A percentile compares a stretch with the other conserved stretches of the same genome.
These are phyloP conservation scores for Pseudocercospora vitis DNA, from an alignment of 2,329 filamentous ascomycete species.

Conservation along the genomic window DNA sequence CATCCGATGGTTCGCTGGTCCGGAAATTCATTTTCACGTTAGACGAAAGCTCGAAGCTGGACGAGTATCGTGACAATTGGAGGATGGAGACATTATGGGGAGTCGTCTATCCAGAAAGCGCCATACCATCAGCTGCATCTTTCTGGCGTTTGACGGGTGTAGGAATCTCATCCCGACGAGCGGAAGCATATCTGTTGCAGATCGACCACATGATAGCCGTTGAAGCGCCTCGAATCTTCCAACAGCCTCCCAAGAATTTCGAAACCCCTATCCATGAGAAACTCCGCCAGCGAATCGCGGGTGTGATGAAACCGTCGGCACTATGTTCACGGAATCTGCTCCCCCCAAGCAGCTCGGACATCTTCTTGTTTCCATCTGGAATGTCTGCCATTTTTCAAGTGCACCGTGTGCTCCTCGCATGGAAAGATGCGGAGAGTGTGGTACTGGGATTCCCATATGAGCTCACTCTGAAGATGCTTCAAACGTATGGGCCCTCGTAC, in stretches of 20 bases:
- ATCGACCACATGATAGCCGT: neutral
- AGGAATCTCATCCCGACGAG: slow-evolving; percentile 7
- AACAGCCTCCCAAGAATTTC: neutral
- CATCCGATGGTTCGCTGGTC: no score
- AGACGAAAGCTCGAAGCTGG: no score
- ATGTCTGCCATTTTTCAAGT: slow-evolving; percentile 92
- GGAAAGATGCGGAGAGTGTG: slow-evolving; percentile 71
- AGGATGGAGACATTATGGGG: no score
- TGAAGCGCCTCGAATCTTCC: no score
- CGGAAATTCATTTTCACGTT: no score
- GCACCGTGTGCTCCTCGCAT: slow-evolving; percentile 69
- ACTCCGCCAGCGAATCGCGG: slow-evolving; percentile 5
- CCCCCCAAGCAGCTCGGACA: slow-evolving; percentile 66
- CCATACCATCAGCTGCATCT: neutral
- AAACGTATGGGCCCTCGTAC: slow-evolving; percentile 87
- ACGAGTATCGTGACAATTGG: no score
- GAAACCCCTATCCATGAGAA: neutral
- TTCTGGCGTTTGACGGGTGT: slow-evolving; percentile 2
- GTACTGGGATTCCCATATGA: slow-evolving; percentile 91
- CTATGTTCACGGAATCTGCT: neutral
- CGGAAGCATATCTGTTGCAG: neutral
- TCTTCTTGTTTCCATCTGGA: slow-evolving; percentile 80
- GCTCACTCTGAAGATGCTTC: slow-evolving; percentile 87
- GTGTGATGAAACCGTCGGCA: no score
- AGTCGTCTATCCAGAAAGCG: neutral